Base-by-base conservation (phyloP, 2,329 filamentous ascomycete species). In the Diaporthe velutina region DNA sequence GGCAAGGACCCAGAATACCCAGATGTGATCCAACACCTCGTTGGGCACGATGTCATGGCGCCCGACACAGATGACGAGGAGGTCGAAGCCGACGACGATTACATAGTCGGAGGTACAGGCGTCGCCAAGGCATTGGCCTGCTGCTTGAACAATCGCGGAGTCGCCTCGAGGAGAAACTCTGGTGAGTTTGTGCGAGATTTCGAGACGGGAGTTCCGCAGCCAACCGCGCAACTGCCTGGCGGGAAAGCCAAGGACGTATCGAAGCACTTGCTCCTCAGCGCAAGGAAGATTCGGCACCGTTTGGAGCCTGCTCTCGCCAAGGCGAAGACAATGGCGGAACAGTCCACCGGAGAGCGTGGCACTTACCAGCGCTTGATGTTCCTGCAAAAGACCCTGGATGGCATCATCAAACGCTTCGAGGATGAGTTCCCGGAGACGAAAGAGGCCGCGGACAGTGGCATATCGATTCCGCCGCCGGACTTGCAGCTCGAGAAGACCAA, bases 381-480 rank as follows among this genome's bases (percentile, higher is more conserved):
- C 89, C 90, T 99, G 40, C 95, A 98, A 80, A 88, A 93, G 76
- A 98, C 97, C 0, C 88, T 99, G 13, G 90, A 95, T 80, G 93
- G 93, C 78, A 98, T 98, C 85, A 98, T 98, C 80, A 93, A 95
- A 81, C 93, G 97, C 38, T 99, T 98, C 81, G 97, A 98, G 83
- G 94, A 98, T 81, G 96, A 98, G 83, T 98, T 95, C 80, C 97
- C 97, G 0, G 96, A 98, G 81, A 97, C 94, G 0, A 92, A 95
- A 48, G 86, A 86, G 73, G 79, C 79, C 19, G 77, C 77, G 13
- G 80, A 82, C 67, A 79, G 81, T 48, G 80, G 80, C 28, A 76
- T 80, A 6, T 81, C 80, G 1, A 74, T 79, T n/a, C 77, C 78
- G n/a, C 64, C 77, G 9, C 77, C 80, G 2, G 79, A 80, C 42